Conservation (phyloP, 2,329 filamentous ascomycete species). For the Penicillium crustosum region DNA sequence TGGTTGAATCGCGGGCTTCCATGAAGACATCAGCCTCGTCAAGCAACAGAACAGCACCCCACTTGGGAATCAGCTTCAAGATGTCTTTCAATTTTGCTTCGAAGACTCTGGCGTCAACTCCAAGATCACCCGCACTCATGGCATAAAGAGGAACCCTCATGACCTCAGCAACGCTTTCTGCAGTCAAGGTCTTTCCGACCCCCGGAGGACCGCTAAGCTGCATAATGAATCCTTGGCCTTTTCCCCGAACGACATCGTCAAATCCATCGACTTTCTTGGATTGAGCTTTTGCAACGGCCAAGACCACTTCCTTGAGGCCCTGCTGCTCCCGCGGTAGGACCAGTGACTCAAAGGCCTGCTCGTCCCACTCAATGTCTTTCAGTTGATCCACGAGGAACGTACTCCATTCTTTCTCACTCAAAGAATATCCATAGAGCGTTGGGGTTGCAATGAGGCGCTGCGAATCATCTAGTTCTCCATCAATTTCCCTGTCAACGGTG, state of each 20-base stretch:
- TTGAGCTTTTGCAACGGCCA: slow-evolving; percentile 49
- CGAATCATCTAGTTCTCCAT: slow-evolving; percentile 39
- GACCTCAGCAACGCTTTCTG: slow-evolving; percentile 52
- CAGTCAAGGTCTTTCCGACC: slow-evolving; percentile 56
- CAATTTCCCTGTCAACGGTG: slow-evolving; percentile 12
- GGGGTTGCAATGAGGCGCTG: slow-evolving; percentile 45
- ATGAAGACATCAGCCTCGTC: slow-evolving; percentile 47
- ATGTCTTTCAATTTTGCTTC: slow-evolving; percentile 49
- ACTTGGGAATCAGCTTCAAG: slow-evolving; percentile 50
- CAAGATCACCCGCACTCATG: slow-evolving; percentile 52
- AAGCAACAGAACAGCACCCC: slow-evolving; percentile 54
- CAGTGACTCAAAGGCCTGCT: slow-evolving; percentile 48
- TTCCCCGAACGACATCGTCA: slow-evolving; percentile 54
- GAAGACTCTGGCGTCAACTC: slow-evolving; percentile 43
- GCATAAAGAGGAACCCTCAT: slow-evolving; percentile 53
- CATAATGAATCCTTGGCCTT: slow-evolving; percentile 54
- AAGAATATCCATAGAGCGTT: slow-evolving; percentile 50
- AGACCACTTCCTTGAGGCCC: slow-evolving; percentile 46
- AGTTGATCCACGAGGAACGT: slow-evolving; percentile 43
- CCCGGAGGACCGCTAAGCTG: slow-evolving; percentile 54
- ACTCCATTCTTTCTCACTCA: slow-evolving; percentile 43
- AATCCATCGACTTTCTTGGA: slow-evolving; percentile 41
- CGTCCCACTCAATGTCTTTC: slow-evolving; percentile 47
- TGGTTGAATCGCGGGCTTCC: slow-evolving; percentile 39
- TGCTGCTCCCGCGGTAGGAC: slow-evolving; percentile 48